Evolutionary conservation across 2,329 filamentous ascomycete genomes (phyloP).

Genomic region (Colletotrichum simmondsii): DNA sequence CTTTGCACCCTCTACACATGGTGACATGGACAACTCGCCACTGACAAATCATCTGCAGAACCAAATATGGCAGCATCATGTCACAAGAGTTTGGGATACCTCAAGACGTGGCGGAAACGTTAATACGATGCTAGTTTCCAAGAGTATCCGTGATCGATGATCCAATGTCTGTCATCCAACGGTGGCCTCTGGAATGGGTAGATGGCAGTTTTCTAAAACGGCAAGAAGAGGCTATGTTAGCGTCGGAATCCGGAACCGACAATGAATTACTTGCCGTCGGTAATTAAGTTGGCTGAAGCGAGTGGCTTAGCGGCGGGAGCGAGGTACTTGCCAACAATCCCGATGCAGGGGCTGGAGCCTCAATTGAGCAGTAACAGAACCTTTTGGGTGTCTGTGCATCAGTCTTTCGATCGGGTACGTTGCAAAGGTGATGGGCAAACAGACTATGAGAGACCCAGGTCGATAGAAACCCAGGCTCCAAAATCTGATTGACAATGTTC

Average conservation of each 20-base stretch:
- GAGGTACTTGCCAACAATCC: neutral
- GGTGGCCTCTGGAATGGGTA: neutral
- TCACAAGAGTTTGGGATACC: no score
- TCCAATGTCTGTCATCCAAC: no score
- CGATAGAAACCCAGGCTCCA: no score
- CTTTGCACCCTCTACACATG: slow-evolving; percentile 14
- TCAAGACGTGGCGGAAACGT: no score
- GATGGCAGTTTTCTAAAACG: neutral
- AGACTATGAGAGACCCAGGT: no score
- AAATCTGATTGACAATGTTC: no score
- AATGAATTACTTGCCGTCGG: neutral
- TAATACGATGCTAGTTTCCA: no score
- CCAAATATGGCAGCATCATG: neutral
- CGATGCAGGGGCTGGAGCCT: neutral
- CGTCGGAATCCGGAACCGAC: neutral
- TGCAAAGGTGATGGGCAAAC: no score
- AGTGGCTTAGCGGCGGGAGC: neutral
- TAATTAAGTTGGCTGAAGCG: neutral
- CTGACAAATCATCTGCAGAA: neutral
- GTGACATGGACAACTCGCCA: neutral
- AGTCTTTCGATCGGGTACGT: neutral
- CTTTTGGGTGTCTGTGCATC: neutral
- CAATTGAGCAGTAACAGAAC: neutral
- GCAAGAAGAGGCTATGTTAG: neutral
- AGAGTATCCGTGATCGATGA: no score